Conservation (phyloP, 352 stramenopile genomes). For the Phytopythium mirpurense region DNA sequence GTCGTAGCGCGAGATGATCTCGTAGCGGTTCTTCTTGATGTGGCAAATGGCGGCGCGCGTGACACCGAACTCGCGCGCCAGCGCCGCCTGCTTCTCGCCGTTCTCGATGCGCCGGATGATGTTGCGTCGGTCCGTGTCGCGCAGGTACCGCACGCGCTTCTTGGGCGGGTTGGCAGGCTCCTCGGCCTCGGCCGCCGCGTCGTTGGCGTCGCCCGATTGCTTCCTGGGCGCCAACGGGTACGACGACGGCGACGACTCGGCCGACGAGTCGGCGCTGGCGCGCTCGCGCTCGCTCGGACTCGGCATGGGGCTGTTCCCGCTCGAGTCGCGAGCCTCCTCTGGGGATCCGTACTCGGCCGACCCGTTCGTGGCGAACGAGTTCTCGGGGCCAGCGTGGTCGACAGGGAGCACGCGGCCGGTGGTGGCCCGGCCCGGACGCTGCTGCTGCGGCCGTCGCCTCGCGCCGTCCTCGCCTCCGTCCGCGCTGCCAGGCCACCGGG, state of each 20-base stretch:
- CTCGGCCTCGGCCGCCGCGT: neutral
- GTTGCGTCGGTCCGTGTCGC: slow-evolving; percentile 46
- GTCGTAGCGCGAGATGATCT: slow-evolving; percentile 68
- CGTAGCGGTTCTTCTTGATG: slow-evolving; percentile 74
- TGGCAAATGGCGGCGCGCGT: slow-evolving; percentile 66
- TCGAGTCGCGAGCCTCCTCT: neutral
- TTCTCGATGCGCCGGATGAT: slow-evolving; percentile 69
- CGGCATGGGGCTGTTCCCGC: neutral
- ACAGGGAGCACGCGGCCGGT: no score
- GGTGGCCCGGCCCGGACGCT: no score
- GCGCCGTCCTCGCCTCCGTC: neutral
- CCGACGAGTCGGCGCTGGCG: neutral
- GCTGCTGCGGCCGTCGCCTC: neutral
- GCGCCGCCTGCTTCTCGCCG: slow-evolving; percentile 53
- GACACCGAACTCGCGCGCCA: slow-evolving; percentile 65
- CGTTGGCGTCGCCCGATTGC: neutral
- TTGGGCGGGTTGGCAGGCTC: slow-evolving; percentile 12
- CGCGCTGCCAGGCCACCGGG: neutral
- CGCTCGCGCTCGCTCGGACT: neutral
- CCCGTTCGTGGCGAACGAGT: neutral
- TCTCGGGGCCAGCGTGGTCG: no score
- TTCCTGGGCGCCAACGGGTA: slow-evolving; percentile 5
- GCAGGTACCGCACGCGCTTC: slow-evolving; percentile 51
- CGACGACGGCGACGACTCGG: neutral
- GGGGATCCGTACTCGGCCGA: neutral